Conservation (phyloP, 116 monocot genomes). For the Papilionanthe hybrid region DNA sequence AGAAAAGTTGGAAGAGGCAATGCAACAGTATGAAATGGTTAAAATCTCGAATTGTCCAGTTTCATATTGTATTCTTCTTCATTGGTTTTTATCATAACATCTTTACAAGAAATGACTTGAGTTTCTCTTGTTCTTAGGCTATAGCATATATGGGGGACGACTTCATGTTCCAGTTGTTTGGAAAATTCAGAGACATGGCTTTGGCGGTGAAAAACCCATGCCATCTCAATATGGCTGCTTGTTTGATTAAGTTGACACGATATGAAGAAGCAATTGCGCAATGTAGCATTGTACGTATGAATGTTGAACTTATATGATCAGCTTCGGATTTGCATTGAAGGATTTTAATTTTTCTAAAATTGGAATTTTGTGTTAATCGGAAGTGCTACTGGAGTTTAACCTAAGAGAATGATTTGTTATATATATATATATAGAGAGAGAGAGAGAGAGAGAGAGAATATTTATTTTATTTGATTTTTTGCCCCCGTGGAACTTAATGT, state of each 20-base stretch:
- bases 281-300: slow-evolving; percentile 69
- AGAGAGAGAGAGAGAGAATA: no score
- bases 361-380: background rate
- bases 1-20: slow-evolving; percentile 85
- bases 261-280: slow-evolving; percentile 95
- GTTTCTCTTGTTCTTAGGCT: slow-evolving; percentile 41
- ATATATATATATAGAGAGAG: no score
- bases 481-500: no score
- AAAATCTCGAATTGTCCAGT: background rate
- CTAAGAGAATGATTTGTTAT: no score
- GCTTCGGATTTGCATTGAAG: background rate
- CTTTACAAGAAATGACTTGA: background rate
- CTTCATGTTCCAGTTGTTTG: slow-evolving; percentile 99
- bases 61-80: slow-evolving; percentile 1
- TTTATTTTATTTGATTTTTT: no score
- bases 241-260: slow-evolving; percentile 72
- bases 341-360: background rate
- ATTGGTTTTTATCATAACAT: background rate
- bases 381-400: no score
- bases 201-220: slow-evolving; percentile 95
- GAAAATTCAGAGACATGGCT: slow-evolving; percentile 97
- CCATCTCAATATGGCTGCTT: slow-evolving; percentile 92
- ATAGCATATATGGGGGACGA: slow-evolving; percentile 99
- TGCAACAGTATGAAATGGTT: slow-evolving; percentile 99
- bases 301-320: slow-evolving; percentile 2